A percentile compares a stretch with the other conserved stretches of the same genome.
Conservation (phyloP, 2,329 filamentous ascomycete species). For the Arthrobotrys sphaeroides region DNA sequence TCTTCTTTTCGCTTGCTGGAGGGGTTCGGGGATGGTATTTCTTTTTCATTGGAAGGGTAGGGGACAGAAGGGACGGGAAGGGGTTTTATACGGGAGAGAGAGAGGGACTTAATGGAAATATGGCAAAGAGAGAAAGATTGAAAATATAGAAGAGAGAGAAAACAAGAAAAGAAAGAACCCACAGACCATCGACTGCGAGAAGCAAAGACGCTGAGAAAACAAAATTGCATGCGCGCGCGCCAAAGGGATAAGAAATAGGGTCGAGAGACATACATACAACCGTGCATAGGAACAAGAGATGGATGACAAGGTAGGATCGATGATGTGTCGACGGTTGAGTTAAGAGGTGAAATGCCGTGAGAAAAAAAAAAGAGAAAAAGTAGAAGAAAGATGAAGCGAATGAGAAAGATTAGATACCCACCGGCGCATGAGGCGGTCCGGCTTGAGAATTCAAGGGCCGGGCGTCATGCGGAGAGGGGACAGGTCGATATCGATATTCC, state of each 20-base stretch:
- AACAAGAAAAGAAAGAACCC: neutral
- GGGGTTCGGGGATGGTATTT: slow-evolving; percentile 18
- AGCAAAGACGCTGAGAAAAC: too few species aligned
- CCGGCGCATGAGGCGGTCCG: slow-evolving; percentile 12
- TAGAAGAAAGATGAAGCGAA: neutral
- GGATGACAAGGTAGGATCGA: neutral
- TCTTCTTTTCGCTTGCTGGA: slow-evolving; percentile 25
- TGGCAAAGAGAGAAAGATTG: slow-evolving; percentile 38
- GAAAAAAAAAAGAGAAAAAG: neutral
- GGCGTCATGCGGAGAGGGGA: neutral
- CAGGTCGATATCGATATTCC: neutral
- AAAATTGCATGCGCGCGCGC: neutral
- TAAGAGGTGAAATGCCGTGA: slow-evolving; percentile 2
- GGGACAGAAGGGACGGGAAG: neutral
- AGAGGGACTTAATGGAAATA: slow-evolving; percentile 39
- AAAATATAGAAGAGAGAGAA: slow-evolving; percentile 39
- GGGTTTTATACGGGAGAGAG: neutral
- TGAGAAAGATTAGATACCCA: slow-evolving; percentile 7
- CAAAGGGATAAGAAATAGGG: neutral
- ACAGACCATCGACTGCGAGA: neutral
- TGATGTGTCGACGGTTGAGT: neutral
- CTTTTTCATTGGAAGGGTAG: slow-evolving; percentile 6
- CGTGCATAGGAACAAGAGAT: slow-evolving; percentile 1
- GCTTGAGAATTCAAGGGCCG: neutral
- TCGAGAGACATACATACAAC: neutral